Evolutionary conservation across 2,329 filamentous ascomycete species (phyloP), one percentile per base, ranked within the genome.

Genomic region (Colletotrichum sp.): DNA sequence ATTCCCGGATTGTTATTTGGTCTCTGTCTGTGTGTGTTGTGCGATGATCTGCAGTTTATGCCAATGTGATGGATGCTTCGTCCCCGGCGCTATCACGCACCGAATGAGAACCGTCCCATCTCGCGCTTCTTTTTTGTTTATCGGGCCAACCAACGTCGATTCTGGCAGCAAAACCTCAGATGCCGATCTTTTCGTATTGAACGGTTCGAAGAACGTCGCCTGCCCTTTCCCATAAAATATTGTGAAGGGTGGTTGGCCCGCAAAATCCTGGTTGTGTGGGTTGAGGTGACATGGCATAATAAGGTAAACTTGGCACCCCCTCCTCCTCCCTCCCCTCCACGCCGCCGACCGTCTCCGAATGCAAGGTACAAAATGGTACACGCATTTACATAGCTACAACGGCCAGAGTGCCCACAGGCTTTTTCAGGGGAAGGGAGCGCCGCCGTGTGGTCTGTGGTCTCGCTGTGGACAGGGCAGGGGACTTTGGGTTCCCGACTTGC

Each of bases 131-230:
- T 5, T 8, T 8, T 4, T 21, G 15, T 21, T 24, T 27, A n/a
- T 29, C 21, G 31, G 12, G 59, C 33, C 34, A 43, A 38, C 34
- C 59, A 38, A 63, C 21, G 33, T 34, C 9, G 12, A 16, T 16
- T 27, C 0, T 43, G 15, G 0, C 8, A 21, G 0, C 15, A 29
- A 16, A 57, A 18, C 27, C 15, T 43, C 21, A 24, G n/a, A 18
- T 31, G 63, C 47, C 63, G 63, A 66, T 55, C 63, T 55, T 47
- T 66, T 66, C 63, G 63, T 66, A 66, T 66, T 24, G 47, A 36
- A 66, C 63, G 29, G 63, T 38, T 36, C 58, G 21, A 62, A 2
- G 5, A 57, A 11, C 54, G 24, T n/a, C 18, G 24, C 38, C 18
- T 7, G 24, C 43, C 38, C 38, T 8, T 33, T 47, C 38, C 38